A percentile compares a stretch with the other conserved stretches of the same genome.
Conservation (phyloP, 2,329 filamentous ascomycete genomes). For the Zasmidium cellare region DNA sequence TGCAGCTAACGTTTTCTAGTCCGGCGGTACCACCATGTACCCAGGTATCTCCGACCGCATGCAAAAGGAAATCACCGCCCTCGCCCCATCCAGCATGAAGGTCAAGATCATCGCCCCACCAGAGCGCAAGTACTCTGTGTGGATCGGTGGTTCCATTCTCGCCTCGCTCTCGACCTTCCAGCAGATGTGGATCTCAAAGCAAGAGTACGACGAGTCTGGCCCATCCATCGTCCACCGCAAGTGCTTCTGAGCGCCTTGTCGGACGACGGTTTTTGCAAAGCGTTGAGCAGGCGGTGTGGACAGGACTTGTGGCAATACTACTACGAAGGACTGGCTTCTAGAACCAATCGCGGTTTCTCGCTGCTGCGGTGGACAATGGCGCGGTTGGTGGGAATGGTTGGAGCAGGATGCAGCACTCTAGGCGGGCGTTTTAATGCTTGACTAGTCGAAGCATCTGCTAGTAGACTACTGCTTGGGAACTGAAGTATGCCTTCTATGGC, state of each 20-base stretch:
- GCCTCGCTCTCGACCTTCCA: constrained; percentile 99
- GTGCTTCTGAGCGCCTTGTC: constrained; percentile 83
- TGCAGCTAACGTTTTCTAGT: constrained; percentile 59
- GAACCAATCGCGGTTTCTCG: constrained; percentile 2
- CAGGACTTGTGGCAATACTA: constrained; percentile 14
- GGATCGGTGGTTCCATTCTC: constrained; percentile 99
- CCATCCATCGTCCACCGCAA: constrained; percentile 99
- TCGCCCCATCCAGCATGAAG: constrained; percentile 99
- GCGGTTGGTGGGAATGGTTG: constrained; percentile 17
- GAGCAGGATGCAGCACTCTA: constrained; percentile 21
- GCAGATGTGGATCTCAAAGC: constrained; percentile 99
- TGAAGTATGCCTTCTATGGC: constrained; percentile 24
- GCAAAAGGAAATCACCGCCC: constrained; percentile 99
- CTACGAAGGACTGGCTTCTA: constrained; percentile 7
- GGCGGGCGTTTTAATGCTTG: constrained; percentile 24
- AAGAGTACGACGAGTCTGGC: constrained; percentile 99
- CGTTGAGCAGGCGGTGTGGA: constrained; percentile 23
- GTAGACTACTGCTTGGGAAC: constrained; percentile 25
- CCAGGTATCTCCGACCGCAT: constrained; percentile 99
- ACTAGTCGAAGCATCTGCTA: constrained; percentile 28
- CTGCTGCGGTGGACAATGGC: constrained; percentile 3
- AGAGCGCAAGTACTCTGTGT: constrained; percentile 99
- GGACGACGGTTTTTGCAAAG: constrained; percentile 13
- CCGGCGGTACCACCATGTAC: constrained; percentile 99
- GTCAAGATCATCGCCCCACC: constrained; percentile 99